phyloP scores from a whole-genome alignment of 768 basidiomycete species.

The Chalciporus pseudorubinellus region DNA sequence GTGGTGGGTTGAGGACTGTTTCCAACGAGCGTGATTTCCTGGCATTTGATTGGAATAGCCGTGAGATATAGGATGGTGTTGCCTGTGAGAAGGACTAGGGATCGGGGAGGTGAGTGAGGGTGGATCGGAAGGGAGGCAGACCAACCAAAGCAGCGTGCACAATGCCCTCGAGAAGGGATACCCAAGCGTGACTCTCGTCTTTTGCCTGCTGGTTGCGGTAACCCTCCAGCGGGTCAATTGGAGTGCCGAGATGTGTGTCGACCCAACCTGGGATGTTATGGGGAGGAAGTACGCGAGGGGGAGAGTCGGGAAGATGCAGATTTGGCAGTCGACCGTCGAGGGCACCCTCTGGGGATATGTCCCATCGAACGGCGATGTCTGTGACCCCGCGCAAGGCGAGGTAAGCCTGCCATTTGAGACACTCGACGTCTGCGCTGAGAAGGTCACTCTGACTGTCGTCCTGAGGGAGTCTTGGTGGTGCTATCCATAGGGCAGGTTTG shows the following conservation, averaged over 20 bases:
- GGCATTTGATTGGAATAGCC: slow-evolving; percentile 39
- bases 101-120: slow-evolving; percentile 4
- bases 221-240: slow-evolving; percentile 56
- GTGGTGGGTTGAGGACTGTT: slow-evolving; percentile 59
- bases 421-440: slow-evolving; percentile 78
- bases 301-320: slow-evolving; percentile 52
- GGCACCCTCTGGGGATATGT: slow-evolving; percentile 67
- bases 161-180: slow-evolving; percentile 70
- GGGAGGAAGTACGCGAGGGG: slow-evolving; percentile 57
- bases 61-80: slow-evolving; percentile 39
- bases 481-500: slow-evolving; percentile 64
- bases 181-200: slow-evolving; percentile 82
- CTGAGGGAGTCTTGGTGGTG: slow-evolving; percentile 38
- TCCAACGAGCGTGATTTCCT: slow-evolving; percentile 37
- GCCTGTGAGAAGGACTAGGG: slow-evolving; percentile 51
- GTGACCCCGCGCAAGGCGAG: slow-evolving; percentile 55
- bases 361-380: slow-evolving; percentile 57
- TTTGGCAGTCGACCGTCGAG: slow-evolving; percentile 68
- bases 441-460: slow-evolving; percentile 13
- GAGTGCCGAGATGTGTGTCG: slow-evolving; percentile 46
- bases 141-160: slow-evolving; percentile 76
- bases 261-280: slow-evolving; percentile 75
- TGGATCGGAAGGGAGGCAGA: slow-evolving; percentile 7
- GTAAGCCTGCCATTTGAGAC: slow-evolving; percentile 89
- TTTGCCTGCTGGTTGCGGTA: slow-evolving; percentile 57